These are phyloP conservation scores for Aristolochia contorta DNA, from an alignment of 164 flowering plant genomes.

Conservation along the genomic window DNA sequence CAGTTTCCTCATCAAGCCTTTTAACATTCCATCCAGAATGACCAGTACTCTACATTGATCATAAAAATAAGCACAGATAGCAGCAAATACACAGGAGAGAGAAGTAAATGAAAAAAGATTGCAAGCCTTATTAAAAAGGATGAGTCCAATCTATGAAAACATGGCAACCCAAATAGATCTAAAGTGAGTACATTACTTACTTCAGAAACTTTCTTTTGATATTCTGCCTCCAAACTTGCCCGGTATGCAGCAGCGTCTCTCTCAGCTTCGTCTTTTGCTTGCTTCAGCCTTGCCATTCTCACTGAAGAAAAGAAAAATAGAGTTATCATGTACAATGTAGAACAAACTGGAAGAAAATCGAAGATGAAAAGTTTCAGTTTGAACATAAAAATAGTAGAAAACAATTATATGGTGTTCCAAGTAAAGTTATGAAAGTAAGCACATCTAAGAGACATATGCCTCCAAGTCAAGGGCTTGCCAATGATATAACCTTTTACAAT, in stretches of 20 bases:
- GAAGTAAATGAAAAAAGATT: not conserved
- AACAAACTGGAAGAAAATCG: not conserved
- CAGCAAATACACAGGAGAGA: not conserved
- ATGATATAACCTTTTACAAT: too few species aligned
- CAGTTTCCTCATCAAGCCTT: conserved; percentile 53
- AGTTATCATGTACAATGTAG: not conserved
- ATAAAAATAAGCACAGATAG: not conserved
- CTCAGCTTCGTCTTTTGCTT: conserved; percentile 73
- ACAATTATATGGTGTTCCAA: too few species aligned
- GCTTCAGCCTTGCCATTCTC: conserved; percentile 43
- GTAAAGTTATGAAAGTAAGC: too few species aligned
- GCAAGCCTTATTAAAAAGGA: too few species aligned
- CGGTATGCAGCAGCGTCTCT: conserved; percentile 33
- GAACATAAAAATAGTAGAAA: too few species aligned
- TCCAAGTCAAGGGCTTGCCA: too few species aligned
- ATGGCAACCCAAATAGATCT: too few species aligned
- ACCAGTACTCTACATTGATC: conserved; percentile 30
- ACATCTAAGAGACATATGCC: too few species aligned
- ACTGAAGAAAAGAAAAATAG: conserved; percentile 16
- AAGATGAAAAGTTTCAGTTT: not conserved
- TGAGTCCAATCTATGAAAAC: too few species aligned
- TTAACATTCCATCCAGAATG: conserved; percentile 33
- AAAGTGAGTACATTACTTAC: conserved; percentile 14
- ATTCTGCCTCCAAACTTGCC: conserved; percentile 42
- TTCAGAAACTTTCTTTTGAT: conserved; percentile 37